A percentile compares a stretch with the other conserved stretches of the same genome.
Conservation (phyloP, 1,284 basidiomycete genomes). For the Vanrija pseudolonga region DNA sequence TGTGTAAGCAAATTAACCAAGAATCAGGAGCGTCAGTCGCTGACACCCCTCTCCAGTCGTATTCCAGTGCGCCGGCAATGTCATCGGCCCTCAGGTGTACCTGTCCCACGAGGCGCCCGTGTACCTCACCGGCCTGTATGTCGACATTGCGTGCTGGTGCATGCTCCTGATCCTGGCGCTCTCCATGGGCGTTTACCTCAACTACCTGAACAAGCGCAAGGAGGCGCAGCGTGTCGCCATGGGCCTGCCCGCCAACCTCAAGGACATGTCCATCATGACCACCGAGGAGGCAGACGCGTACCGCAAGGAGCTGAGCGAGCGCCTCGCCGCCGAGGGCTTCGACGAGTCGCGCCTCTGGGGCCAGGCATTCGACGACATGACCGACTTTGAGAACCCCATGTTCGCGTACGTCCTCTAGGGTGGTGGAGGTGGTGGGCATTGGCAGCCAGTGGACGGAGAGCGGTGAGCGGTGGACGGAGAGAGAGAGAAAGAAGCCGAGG, state of each 20-base stretch:
- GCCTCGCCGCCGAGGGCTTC: conserved; percentile 16
- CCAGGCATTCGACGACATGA: conserved; percentile 8
- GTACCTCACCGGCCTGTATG: conserved; percentile 42
- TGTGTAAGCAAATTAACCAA: conserved; percentile 21
- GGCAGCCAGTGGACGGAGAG: too few species aligned
- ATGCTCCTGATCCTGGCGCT: conserved; percentile 33
- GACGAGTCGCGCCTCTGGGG: conserved; percentile 6
- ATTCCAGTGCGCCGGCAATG: neutral
- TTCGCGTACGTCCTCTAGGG: conserved; percentile 11
- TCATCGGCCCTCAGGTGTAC: conserved; percentile 44
- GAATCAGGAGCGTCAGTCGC: conserved; percentile 18
- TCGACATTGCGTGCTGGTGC: conserved; percentile 38
- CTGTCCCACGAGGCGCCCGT: conserved; percentile 29
- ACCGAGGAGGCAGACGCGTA: conserved; percentile 28
- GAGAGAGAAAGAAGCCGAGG: too few species aligned
- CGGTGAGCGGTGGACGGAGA: too few species aligned
- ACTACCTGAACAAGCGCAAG: conserved; percentile 35
- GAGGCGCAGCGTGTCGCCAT: conserved; percentile 36
- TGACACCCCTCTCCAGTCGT: neutral
- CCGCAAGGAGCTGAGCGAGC: conserved; percentile 20
- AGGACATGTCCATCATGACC: conserved; percentile 41
- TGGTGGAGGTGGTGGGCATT: too few species aligned
- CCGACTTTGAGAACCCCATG: conserved; percentile 12
- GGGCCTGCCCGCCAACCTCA: conserved; percentile 36
- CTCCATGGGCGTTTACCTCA: conserved; percentile 41